Evolutionary conservation across 169 alveolate genomes (phyloP), one percentile per base, ranked within the genome.

Genomic region (Cyclospora cayetanensis): DNA sequence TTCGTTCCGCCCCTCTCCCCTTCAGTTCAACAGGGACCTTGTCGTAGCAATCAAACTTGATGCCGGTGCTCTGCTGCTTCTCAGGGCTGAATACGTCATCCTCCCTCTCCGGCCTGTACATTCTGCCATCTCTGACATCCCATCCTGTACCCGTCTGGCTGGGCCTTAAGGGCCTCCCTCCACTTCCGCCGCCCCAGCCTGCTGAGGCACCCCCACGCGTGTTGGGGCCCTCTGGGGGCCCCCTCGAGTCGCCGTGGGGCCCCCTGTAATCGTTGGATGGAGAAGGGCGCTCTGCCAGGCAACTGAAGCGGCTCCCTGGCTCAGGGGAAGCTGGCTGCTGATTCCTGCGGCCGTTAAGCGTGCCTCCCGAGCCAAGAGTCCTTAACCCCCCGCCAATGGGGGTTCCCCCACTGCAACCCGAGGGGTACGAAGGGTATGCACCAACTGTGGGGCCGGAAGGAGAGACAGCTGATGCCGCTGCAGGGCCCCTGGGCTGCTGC

Each of bases 11-110:
- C 18, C 94, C 96, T 0, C 94, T 39, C 29, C 95, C 97, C 31
- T 94, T 90, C 92, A 94, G 43, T 77, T 94, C 96, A 0, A 94
- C 96, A 4, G 97, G 97, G 27, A 95, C 94, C 43, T 94, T 90
- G 72, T 94, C 96, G 82, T 94, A 95, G 35, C 93, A 90, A 53
- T 95, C 96, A 50, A 95, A 95, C 65, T 95, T 92, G 42, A 94
- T 95, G 20, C 96, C 97, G 12, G 95, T 93, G 60, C 94, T 86
- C 82, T 77, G 94, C 85, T 77, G 86, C 63, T 85, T 91, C 39
- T 93, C 89, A n/a, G 89, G 89, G 42, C 93, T 79, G 50, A 94
- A 94, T 11, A 94, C 87, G 20, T 94, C 94, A 39, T 65, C 92
- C 86, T 87, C 95, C 2, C 87, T 31, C 31, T 91, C 94, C 22